Conservation (phyloP, 768 basidiomycete genomes). For the Ramaria rubella region DNA sequence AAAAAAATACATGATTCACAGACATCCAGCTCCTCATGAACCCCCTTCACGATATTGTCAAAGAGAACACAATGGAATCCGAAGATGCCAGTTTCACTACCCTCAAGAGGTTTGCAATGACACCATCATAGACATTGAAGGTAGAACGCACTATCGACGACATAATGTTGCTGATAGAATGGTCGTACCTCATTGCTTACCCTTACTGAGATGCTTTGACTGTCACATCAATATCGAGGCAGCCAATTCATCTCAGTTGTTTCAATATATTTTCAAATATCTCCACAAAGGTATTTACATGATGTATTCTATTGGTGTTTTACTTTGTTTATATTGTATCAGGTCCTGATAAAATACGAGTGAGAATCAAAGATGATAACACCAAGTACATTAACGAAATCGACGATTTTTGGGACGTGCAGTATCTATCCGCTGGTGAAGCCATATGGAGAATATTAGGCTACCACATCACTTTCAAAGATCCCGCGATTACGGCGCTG, state of each 20-base stretch:
- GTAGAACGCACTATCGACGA: conserved; percentile 25
- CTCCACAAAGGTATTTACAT: conserved; percentile 28
- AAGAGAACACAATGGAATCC: conserved; percentile 11
- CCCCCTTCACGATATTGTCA: conserved; percentile 26
- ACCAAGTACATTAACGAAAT: conserved; percentile 27
- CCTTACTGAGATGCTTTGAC: conserved; percentile 20
- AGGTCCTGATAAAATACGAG: background rate
- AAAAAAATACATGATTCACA: conserved; percentile 34
- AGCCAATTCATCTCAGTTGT: conserved; percentile 24
- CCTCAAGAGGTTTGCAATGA: conserved; percentile 14
- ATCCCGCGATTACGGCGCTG: conserved; percentile 28
- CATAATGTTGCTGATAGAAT: conserved; percentile 18
- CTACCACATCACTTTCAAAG: conserved; percentile 28
- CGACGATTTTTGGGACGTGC: conserved; percentile 28
- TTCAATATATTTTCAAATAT: conserved; percentile 37
- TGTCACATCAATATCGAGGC: conserved; percentile 36
- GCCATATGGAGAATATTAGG: conserved; percentile 32
- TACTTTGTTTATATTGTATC: no score
- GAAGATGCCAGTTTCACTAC: conserved; percentile 20
- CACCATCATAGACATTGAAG: conserved; percentile 25
- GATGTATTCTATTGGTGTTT: background rate
- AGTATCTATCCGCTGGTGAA: conserved; percentile 31
- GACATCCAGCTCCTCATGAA: conserved; percentile 18
- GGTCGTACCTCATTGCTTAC: conserved; percentile 27
- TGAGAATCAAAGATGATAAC: background rate